Evolutionary conservation across 306 rosid genomes (phyloP), one percentile per base, ranked within the genome.

Genomic region (Trifolium fragiferum): DNA sequence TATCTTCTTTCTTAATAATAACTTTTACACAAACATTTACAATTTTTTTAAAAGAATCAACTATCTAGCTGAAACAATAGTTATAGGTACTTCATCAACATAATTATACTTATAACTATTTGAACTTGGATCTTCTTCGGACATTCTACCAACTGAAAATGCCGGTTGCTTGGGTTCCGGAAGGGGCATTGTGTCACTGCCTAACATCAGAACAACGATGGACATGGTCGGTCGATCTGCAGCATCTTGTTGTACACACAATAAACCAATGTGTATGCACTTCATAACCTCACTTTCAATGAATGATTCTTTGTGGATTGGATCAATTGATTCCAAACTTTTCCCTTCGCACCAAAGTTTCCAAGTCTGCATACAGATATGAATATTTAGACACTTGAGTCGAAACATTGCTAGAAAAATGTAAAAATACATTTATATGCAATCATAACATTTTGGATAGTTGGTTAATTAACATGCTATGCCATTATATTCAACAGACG

Each of bases 271-370:
- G 2, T 83, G 82, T 54, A 86, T 77, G 64, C 88, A 82, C 40
- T 57, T 79, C 37, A 40, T 8, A 13, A 80, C 81, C 58, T 86
- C 84, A 11, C 8, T 67, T 0, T 5, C 37, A 10, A 7, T 43
- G 65, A 18, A 58, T 0, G 70, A 4, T 1, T 77, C 70, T 68
- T 10, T 66, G 66, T 81, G 64, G 37, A 25, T 4, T 4, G 85
- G 85, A 53, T 86, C 90, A 35, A 88, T 58, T 55, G 84, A 46
- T 66, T 83, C 81, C 66, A 68, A 20, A 50, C 60, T 47, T 62
- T 68, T 81, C 47, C 84, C 85, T 35, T 72, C 82, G 20, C 70
- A 70, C 92, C 92, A 88, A 0, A 62, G 70, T 57, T 8, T 78
- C 92, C 87, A 86, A 44, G 87, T 68, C 90, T 86, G 75, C 73